Percentiles rank a stretch among this genome's conserved stretches.
Conservation (phyloP, 176 grass and related monocot genomes). For the Phoenix dactylifera region DNA sequence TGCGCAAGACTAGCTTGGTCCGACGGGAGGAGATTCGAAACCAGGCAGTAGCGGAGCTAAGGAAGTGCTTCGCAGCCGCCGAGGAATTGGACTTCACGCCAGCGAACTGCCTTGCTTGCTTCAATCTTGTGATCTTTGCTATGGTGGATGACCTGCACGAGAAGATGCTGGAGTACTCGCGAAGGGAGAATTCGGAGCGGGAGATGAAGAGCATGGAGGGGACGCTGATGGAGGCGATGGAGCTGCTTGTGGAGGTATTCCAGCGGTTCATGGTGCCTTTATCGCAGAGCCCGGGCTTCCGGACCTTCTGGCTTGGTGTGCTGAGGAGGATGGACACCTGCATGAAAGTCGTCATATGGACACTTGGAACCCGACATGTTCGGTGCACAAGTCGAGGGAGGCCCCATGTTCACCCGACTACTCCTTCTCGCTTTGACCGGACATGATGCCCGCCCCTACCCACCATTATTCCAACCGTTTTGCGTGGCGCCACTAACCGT, state of each 20-base stretch:
- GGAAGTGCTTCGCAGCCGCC: conserved; percentile 35
- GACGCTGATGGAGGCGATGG: conserved; percentile 45
- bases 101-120: conserved; percentile 46
- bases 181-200: conserved; percentile 50
- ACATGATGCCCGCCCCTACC: no score
- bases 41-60: conserved; percentile 54
- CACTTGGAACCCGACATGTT: no score
- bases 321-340: conserved; percentile 84
- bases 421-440: no score
- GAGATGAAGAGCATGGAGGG: conserved; percentile 81
- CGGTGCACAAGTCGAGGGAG: no score
- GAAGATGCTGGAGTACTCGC: conserved; percentile 95
- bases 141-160: conserved; percentile 87
- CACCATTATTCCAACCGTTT: no score
- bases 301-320: conserved; percentile 84
- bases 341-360: conserved; percentile 70
- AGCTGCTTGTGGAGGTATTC: conserved; percentile 69
- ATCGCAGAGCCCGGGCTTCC: conserved; percentile 55
- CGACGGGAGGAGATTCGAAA: conserved; percentile 79
- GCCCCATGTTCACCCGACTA: no score
- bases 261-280: conserved; percentile 39
- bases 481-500: no score
- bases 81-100: conserved; percentile 53
- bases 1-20: conserved; percentile 70
- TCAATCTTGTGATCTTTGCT: conserved; percentile 83